These are phyloP conservation scores for Saraca asoca DNA, from an alignment of 331 rosid genomes.

Conservation along the genomic window DNA sequence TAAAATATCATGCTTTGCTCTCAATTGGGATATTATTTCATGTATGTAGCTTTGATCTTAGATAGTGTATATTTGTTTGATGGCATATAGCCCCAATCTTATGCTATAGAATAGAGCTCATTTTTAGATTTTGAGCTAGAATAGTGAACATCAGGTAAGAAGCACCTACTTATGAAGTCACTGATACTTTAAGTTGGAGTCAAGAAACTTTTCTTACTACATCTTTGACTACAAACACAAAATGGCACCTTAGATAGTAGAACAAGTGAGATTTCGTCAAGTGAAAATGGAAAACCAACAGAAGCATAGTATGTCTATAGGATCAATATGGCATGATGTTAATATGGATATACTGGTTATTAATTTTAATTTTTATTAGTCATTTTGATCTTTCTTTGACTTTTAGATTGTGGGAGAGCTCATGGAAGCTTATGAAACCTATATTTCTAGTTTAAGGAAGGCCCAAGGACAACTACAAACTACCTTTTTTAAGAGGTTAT, in stretches of 20 bases:
- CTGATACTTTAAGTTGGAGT: slow-evolving; percentile 34
- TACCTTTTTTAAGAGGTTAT: slow-evolving; percentile 70
- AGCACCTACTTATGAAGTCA: slow-evolving; percentile 31
- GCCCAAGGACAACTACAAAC: slow-evolving; percentile 59
- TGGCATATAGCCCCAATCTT: slow-evolving; percentile 34
- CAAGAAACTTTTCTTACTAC: slow-evolving; percentile 37
- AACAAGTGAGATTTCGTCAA: slow-evolving; percentile 44
- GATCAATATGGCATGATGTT: slow-evolving; percentile 10
- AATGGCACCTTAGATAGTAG: slow-evolving; percentile 49
- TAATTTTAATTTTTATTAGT: slow-evolving; percentile 25
- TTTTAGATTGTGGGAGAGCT: slow-evolving; percentile 81
- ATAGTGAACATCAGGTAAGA: slow-evolving; percentile 63
- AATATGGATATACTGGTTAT: slow-evolving; percentile 23
- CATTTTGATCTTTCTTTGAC: slow-evolving; percentile 35
- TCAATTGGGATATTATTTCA: slow-evolving; percentile 28
- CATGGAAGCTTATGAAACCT: slow-evolving; percentile 70
- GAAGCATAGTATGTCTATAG: slow-evolving; percentile 58
- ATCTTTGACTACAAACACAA: slow-evolving; percentile 53
- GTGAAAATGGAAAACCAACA: slow-evolving; percentile 51
- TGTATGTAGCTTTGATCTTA: slow-evolving; percentile 24
- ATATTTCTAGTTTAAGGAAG: slow-evolving; percentile 72
- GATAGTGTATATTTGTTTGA: slow-evolving; percentile 20
- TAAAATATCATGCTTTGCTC: slow-evolving; percentile 30
- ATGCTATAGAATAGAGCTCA: slow-evolving; percentile 58
- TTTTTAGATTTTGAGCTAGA: slow-evolving; percentile 53